Evolutionary conservation across 495 filamentous ascomycete species (phyloP).

Genomic region (Lophiotrema nucula): DNA sequence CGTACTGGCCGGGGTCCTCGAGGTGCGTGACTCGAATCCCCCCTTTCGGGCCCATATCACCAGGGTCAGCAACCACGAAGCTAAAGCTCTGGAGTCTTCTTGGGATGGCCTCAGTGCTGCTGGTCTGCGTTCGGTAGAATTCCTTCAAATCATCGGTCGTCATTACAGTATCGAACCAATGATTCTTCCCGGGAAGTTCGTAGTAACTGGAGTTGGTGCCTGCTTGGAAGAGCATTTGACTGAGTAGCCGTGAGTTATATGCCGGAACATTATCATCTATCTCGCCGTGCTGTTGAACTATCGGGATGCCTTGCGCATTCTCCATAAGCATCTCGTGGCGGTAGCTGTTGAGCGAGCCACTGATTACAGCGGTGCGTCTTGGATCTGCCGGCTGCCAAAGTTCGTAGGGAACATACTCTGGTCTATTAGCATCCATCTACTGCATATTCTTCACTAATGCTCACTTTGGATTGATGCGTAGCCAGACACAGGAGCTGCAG

Average conservation of each 20-base stretch:
- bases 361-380: conserved; percentile 44
- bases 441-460: neutral
- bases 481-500: conserved; percentile 56
- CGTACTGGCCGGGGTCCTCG: conserved; percentile 46
- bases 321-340: conserved; percentile 54
- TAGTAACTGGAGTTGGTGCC: conserved; percentile 47
- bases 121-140: conserved; percentile 45
- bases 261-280: conserved; percentile 59
- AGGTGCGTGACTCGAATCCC: conserved; percentile 52
- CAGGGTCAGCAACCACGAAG: conserved; percentile 51
- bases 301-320: conserved; percentile 55
- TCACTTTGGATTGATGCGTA: conserved; percentile 61
- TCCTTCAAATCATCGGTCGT: conserved; percentile 41
- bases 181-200: conserved; percentile 51
- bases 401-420: conserved; percentile 60
- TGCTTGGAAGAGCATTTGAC: conserved; percentile 46
- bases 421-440: neutral
- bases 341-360: conserved; percentile 51
- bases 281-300: conserved; percentile 57
- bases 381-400: conserved; percentile 57
- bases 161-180: conserved; percentile 55
- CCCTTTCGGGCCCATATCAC: conserved; percentile 51
- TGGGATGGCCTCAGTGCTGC: conserved; percentile 3
- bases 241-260: conserved; percentile 57
- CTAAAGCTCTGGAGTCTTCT: conserved; percentile 42